Percentiles rank a stretch among this genome's conserved stretches.
These are phyloP conservation scores for Epichloe hybrida DNA, from an alignment of 2,329 filamentous ascomycete species.

Conservation along the genomic window DNA sequence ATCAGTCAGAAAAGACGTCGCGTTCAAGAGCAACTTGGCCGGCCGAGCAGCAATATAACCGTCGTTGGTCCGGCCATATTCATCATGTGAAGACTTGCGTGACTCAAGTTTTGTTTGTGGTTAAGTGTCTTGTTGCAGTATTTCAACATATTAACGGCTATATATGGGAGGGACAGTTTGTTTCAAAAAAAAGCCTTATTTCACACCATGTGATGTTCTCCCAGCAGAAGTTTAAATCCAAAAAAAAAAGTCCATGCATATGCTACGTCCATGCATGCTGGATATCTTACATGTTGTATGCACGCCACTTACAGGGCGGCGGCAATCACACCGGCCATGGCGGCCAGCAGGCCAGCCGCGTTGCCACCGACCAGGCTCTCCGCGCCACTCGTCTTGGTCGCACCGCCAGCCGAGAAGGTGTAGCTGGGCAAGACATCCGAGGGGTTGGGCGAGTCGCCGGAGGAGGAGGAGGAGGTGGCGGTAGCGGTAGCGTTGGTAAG, in stretches of 20 bases:
- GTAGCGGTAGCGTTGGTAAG: constrained; percentile 10
- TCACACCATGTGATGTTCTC: background rate
- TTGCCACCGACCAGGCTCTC: constrained; percentile 14
- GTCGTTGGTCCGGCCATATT: too few relatives aligned
- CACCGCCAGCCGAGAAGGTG: constrained; percentile 7
- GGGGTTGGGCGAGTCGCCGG: constrained; percentile 7
- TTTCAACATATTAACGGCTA: too few relatives aligned
- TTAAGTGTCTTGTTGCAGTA: background rate
- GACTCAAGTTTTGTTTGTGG: background rate
- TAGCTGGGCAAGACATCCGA: constrained; percentile 9
- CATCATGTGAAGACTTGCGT: too few relatives aligned
- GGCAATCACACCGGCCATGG: constrained; percentile 24
- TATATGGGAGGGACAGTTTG: background rate
- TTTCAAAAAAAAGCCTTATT: background rate
- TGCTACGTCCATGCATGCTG: background rate
- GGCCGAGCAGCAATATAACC: too few relatives aligned
- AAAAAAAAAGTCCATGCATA: background rate
- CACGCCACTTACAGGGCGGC: constrained; percentile 18
- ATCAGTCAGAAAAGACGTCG: too few relatives aligned
- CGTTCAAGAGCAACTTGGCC: too few relatives aligned
- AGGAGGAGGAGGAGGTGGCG: constrained; percentile 6
- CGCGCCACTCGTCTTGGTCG: constrained; percentile 14
- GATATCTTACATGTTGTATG: background rate
- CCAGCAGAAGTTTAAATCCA: background rate
- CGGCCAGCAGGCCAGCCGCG: constrained; percentile 21